Evolutionary conservation across 1,139 yeast species (phyloP), one percentile per base, ranked within the genome.

Genomic region (Suhomyces anneliseae): DNA sequence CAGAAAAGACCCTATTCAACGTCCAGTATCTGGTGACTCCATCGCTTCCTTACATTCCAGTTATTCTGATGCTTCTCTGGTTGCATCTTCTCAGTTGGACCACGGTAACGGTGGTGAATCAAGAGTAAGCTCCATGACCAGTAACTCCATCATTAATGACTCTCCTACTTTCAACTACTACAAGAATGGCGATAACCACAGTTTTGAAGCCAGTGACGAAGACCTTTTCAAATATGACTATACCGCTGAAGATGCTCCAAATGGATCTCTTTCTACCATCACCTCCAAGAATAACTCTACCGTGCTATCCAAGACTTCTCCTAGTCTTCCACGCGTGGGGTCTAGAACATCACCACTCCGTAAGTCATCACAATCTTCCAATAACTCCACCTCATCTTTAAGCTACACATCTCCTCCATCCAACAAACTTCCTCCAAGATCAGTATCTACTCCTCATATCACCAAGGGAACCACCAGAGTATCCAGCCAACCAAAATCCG

Each of bases 1-100:
- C 8, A 27, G 43, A 15, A 41, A 41, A 10, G 45, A 41, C 19
- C 36, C 29, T n/a, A 15, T 37, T 40, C 42, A 46, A 31, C 54
- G 72, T 36, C 76, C 77, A 1, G 52, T 57, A 14, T 70, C 76
- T 9, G 72, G 72, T 2, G 76, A 70, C 36, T 71, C 77, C 7
- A 61, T 68, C 15, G 52, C 61, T 7, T 72, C 77, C 3, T 60
- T 67, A n/a, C 71, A 63, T 38, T 67, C 74, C 8, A 61, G 62
- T 26, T 54, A 48, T 43, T 70, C 75, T 4, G 78, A 72, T 50
- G 61, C 59, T 12, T 57, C 65, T 19, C 72, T 69, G 65, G 60
- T 69, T n/a, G 58, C 59, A 11, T 66, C 72, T 10, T 65, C 70
- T 12, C 74, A 68, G 40, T 71, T 70, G 47, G 76, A 71, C 46